Conservation (phyloP, 495 filamentous ascomycete genomes). For the Podospora fimiseda region DNA sequence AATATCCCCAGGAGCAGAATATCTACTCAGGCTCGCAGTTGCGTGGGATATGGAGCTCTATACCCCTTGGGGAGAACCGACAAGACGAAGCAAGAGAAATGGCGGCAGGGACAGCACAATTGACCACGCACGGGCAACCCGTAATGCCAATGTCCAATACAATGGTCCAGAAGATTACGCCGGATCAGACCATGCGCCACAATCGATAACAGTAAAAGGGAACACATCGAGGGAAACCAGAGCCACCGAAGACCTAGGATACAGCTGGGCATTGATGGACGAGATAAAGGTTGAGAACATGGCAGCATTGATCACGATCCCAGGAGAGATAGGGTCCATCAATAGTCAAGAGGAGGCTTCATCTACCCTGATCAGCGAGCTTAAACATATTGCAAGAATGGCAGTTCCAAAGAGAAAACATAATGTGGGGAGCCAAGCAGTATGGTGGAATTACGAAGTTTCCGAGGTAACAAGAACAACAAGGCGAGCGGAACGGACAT, state of each 20-base stretch:
- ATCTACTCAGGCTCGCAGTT: not conserved
- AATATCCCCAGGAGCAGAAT: not conserved
- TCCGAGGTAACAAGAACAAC: not conserved
- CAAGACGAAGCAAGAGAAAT: not conserved
- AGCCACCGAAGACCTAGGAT: not conserved
- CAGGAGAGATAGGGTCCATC: not conserved
- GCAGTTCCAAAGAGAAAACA: not conserved
- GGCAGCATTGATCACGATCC: not conserved
- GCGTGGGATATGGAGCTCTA: not conserved
- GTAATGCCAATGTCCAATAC: not conserved
- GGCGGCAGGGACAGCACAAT: not conserved
- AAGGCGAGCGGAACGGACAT: not conserved
- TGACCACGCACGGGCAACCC: not conserved
- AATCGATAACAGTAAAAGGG: not conserved
- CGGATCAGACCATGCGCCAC: not conserved
- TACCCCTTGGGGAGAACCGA: not conserved
- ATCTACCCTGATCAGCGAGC: not conserved
- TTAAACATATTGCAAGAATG: not conserved
- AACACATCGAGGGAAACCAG: not conserved
- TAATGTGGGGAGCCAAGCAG: not conserved
- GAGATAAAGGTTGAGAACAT: not conserved
- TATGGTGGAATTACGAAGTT: not conserved
- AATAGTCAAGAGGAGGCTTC: not conserved
- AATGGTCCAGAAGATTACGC: not conserved
- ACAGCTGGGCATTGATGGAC: not conserved